Conservation (phyloP, 208 protist genomes). For the Angomonas deanei region DNA sequence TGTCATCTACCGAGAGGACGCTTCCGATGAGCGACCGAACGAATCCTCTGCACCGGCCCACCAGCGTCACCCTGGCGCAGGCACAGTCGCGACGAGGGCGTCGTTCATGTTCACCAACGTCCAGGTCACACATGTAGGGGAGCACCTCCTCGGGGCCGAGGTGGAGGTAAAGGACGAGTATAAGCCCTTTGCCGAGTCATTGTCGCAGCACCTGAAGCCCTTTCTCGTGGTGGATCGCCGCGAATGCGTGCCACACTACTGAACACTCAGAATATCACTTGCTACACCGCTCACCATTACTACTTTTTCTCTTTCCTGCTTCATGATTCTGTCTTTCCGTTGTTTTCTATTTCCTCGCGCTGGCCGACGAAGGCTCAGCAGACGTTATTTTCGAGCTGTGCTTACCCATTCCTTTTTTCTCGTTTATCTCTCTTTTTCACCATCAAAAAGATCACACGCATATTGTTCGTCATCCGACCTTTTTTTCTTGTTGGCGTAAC, state of each 20-base stretch:
- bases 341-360: not conserved
- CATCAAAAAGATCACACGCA: too few species aligned
- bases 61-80: too few species aligned
- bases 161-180: slow-evolving; percentile 19
- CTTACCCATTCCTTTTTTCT: too few species aligned
- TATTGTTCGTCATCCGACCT: too few species aligned
- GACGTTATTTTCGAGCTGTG: too few species aligned
- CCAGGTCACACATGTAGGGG: slow-evolving; percentile 17
- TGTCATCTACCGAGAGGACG: not conserved
- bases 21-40: not conserved
- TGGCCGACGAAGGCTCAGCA: too few species aligned
- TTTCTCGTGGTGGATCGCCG: slow-evolving; percentile 25
- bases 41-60: not conserved
- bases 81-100: too few species aligned
- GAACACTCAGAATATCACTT: too few species aligned
- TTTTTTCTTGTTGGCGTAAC: too few species aligned
- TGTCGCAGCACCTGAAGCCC: slow-evolving; percentile 23
- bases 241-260: not conserved
- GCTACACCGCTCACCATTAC: too few species aligned
- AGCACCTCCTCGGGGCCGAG: slow-evolving; percentile 39
- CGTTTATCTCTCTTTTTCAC: too few species aligned
- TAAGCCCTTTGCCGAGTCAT: slow-evolving; percentile 24
- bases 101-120: slow-evolving; percentile 24
- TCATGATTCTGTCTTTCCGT: not conserved
- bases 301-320: not conserved